Conservation (phyloP, 352 stramenopile genomes). For the Globisporangium polare region DNA sequence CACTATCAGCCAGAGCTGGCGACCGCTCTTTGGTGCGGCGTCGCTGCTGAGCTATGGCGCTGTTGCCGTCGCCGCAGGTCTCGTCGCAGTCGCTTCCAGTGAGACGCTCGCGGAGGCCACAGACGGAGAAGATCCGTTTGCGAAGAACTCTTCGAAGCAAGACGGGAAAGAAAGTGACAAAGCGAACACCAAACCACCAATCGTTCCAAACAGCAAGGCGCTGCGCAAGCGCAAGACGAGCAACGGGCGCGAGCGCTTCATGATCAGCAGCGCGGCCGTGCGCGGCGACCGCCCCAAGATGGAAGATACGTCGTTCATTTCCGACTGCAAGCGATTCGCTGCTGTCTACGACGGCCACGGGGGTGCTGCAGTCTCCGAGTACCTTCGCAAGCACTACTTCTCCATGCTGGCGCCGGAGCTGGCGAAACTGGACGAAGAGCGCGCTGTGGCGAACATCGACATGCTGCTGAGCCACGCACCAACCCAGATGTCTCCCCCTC, state of each 20-base stretch:
- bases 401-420: constrained; percentile 47
- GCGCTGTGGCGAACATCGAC: constrained; percentile 2
- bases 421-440: constrained; percentile 28
- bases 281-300: constrained; percentile 72
- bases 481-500: neutral
- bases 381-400: constrained; percentile 62
- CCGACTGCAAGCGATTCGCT: constrained; percentile 73
- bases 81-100: neutral
- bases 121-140: neutral
- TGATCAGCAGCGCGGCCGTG: constrained; percentile 70
- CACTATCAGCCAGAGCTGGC: neutral
- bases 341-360: constrained; percentile 86
- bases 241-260: constrained; percentile 23
- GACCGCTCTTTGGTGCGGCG: neutral
- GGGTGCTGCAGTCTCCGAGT: constrained; percentile 59
- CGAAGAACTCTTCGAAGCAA: neutral
- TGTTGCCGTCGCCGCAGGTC: neutral
- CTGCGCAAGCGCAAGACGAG: constrained; percentile 53
- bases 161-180: neutral
- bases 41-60: constrained; percentile 1
- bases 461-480: neutral
- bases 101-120: neutral
- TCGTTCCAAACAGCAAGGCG: constrained; percentile 3
- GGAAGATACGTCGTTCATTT: constrained; percentile 83
- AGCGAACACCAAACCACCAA: neutral